Conservation (phyloP, 768 basidiomycete genomes). For the Nidularia sp. region DNA sequence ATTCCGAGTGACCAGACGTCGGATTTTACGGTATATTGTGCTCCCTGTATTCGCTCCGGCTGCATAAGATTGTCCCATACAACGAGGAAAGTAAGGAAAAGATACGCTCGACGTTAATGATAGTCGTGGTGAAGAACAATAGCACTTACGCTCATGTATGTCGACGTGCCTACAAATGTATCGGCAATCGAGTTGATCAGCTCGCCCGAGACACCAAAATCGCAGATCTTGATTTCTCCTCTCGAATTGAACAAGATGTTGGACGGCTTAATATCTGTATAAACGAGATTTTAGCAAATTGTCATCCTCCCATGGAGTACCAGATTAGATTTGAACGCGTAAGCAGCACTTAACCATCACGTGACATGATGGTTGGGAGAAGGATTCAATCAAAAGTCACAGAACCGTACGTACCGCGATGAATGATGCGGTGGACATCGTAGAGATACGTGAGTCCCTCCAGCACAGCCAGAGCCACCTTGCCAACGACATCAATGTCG, state of each 20-base stretch:
- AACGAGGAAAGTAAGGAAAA: background rate
- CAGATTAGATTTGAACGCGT: no score
- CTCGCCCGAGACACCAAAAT: slow-evolving; percentile 98
- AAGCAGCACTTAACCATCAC: slow-evolving; percentile 6
- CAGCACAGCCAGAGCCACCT: slow-evolving; percentile 92
- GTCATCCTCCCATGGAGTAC: no score
- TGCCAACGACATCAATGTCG: slow-evolving; percentile 87
- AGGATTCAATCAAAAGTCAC: background rate
- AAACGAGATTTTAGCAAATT: background rate
- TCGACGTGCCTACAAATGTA: slow-evolving; percentile 98
- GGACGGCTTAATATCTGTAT: slow-evolving; percentile 94
- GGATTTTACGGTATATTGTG: slow-evolving; percentile 97
- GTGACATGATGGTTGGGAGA: slow-evolving; percentile 9
- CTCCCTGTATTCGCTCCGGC: slow-evolving; percentile 99
- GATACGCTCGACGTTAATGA: background rate
- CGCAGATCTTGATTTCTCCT: slow-evolving; percentile 98
- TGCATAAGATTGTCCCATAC: slow-evolving; percentile 23
- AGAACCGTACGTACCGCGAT: slow-evolving; percentile 73
- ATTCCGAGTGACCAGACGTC: slow-evolving; percentile 99
- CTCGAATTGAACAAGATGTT: slow-evolving; percentile 94
- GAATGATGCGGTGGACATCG: slow-evolving; percentile 96
- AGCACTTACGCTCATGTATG: slow-evolving; percentile 93
- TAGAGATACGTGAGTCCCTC: slow-evolving; percentile 96
- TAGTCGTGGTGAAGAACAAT: slow-evolving; percentile 1
- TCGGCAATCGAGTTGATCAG: slow-evolving; percentile 98